phyloP scores from a whole-genome alignment of 2,329 filamentous ascomycete genomes.

The Colletotrichum zoysiae region DNA sequence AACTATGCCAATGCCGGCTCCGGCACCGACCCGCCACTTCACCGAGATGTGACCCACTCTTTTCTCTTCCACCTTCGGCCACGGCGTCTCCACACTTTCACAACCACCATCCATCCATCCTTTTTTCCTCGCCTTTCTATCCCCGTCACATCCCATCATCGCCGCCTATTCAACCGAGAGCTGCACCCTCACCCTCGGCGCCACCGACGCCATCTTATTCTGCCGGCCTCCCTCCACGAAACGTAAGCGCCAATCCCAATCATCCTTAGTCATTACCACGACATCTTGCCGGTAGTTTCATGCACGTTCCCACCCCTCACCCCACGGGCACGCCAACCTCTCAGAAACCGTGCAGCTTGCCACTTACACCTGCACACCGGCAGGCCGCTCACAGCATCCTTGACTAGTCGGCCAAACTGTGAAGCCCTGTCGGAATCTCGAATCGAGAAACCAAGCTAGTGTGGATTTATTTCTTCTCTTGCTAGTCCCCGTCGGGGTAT shows the following conservation, averaged over 20 bases:
- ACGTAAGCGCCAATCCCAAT: background rate
- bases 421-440: constrained; percentile 23
- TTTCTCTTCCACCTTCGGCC: background rate
- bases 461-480: background rate
- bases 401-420: constrained; percentile 16
- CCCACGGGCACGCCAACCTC: background rate
- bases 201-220: constrained; percentile 27
- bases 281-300: constrained; percentile 18
- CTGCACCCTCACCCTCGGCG: constrained; percentile 4
- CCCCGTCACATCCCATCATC: background rate
- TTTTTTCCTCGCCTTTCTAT: background rate
- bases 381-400: constrained; percentile 12
- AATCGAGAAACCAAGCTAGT: background rate
- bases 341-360: constrained; percentile 4
- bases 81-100: background rate
- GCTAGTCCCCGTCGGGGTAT: constrained; percentile 7
- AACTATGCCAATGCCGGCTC: constrained; percentile 7
- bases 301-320: background rate
- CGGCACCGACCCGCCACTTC: background rate
- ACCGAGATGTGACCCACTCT: background rate
- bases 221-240: background rate
- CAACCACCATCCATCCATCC: constrained; percentile 2
- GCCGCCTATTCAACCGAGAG: background rate
- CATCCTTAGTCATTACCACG: constrained; percentile 14
- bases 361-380: constrained; percentile 11